A percentile compares a stretch with the other conserved stretches of the same genome.
These are phyloP conservation scores for Neurospora tetrasperma DNA, from an alignment of 495 filamentous ascomycete species.

Conservation along the genomic window DNA sequence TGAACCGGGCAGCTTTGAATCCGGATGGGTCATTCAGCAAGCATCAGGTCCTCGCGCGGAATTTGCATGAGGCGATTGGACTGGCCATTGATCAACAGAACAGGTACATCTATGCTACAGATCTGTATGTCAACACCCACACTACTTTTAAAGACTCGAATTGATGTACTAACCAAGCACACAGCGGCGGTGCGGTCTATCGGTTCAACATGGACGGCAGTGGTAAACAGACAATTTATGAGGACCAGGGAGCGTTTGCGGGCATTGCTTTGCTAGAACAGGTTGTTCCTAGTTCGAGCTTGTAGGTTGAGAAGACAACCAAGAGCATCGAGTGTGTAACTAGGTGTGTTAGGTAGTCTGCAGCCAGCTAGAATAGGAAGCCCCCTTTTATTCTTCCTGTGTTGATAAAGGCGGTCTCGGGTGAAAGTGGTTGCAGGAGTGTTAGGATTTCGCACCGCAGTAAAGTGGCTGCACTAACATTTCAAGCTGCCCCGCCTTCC, in stretches of 20 bases:
- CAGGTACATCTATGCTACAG: conserved; percentile 32
- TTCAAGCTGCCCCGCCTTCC: background rate
- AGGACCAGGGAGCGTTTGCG: conserved; percentile 17
- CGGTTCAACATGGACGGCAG: conserved; percentile 34
- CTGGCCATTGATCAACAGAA: conserved; percentile 31
- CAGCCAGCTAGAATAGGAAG: background rate
- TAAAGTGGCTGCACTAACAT: background rate
- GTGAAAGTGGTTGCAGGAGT: background rate
- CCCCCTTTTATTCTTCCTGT: background rate
- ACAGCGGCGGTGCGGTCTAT: conserved; percentile 33
- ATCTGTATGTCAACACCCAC: conserved; percentile 20
- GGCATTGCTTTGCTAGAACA: conserved; percentile 16
- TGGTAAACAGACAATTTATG: conserved; percentile 25
- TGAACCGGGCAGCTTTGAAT: conserved; percentile 25
- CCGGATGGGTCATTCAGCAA: conserved; percentile 5
- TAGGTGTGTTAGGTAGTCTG: background rate
- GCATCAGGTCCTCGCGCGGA: conserved; percentile 20
- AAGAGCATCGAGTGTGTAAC: background rate
- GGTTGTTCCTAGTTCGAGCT: background rate
- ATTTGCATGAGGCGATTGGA: conserved; percentile 42
- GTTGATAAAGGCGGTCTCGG: background rate
- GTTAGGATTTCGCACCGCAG: background rate
- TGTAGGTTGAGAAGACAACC: background rate
- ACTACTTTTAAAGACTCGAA: background rate
- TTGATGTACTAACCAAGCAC: background rate